phyloP scores from a whole-genome alignment of 2,329 filamentous ascomycete species.

The Torrubiellomyces zombiae region DNA sequence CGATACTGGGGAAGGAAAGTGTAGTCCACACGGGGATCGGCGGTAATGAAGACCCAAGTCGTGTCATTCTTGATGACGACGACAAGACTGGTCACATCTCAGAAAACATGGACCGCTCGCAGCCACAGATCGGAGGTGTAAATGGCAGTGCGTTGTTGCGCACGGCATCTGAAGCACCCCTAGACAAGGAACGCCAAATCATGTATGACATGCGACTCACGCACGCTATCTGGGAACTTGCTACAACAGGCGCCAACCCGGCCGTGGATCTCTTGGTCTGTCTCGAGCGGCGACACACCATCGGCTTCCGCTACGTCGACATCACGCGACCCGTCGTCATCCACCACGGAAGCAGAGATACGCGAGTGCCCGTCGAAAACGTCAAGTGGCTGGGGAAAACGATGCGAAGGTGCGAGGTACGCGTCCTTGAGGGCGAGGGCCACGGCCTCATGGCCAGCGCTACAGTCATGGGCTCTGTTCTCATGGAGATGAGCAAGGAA shows the following conservation, averaged over 20 bases:
- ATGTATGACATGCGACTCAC: constrained; percentile 76
- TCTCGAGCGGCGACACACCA: constrained; percentile 74
- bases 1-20: constrained; percentile 34
- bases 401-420: constrained; percentile 84
- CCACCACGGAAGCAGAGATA: constrained; percentile 82
- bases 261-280: constrained; percentile 88
- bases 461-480: constrained; percentile 78
- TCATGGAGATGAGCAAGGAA: constrained; percentile 86
- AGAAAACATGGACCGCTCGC: constrained; percentile 34
- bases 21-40: too few relatives aligned
- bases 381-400: constrained; percentile 87
- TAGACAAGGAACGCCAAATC: constrained; percentile 54
- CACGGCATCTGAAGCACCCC: constrained; percentile 42
- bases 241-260: constrained; percentile 81
- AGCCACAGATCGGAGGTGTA: constrained; percentile 12
- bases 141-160: constrained; percentile 22
- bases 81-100: constrained; percentile 13
- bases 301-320: constrained; percentile 94
- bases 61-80: too few relatives aligned
- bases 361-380: constrained; percentile 85
- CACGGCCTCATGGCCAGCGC: constrained; percentile 95
- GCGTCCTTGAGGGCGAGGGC: constrained; percentile 78
- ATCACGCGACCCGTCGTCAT: constrained; percentile 85
- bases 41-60: constrained; percentile 10
- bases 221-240: constrained; percentile 84